A percentile compares a stretch with the other conserved stretches of the same genome.
These are phyloP conservation scores for Wickerhamomyces pijperi DNA, from an alignment of 805 yeast genomes.

Conservation along the genomic window DNA sequence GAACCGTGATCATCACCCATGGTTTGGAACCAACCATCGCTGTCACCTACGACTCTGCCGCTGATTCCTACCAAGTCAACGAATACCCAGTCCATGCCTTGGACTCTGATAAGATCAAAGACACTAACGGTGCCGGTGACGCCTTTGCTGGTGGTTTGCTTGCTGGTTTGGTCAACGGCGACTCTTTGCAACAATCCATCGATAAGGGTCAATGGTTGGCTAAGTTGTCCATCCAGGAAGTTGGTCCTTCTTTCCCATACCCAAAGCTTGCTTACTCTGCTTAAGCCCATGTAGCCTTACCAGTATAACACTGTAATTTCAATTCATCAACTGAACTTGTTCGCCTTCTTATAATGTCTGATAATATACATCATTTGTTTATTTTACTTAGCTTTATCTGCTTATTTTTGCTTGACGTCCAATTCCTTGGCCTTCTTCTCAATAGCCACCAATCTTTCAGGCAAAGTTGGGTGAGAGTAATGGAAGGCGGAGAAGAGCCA, in stretches of 20 bases:
- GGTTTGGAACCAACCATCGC: slow-evolving; percentile 86
- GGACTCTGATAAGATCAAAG: slow-evolving; percentile 57
- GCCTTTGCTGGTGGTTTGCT: slow-evolving; percentile 96
- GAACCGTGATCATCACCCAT: slow-evolving; percentile 91
- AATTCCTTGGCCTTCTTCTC: slow-evolving; percentile 21
- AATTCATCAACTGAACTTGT: background rate
- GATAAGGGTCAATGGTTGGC: slow-evolving; percentile 97
- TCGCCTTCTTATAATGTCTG: too few species aligned
- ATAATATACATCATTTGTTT: background rate
- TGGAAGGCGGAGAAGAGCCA: slow-evolving; percentile 82
- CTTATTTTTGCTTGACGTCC: slow-evolving; percentile 10
- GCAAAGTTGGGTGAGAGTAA: slow-evolving; percentile 83
- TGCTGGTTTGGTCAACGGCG: slow-evolving; percentile 75
- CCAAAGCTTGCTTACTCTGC: slow-evolving; percentile 15
- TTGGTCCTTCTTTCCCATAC: slow-evolving; percentile 87
- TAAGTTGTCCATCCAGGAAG: slow-evolving; percentile 77
- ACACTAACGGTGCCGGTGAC: slow-evolving; percentile 98
- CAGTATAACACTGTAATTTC: background rate
- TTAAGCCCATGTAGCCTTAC: too few species aligned
- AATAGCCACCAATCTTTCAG: slow-evolving; percentile 79
- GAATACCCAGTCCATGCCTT: slow-evolving; percentile 65
- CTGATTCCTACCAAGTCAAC: slow-evolving; percentile 35
- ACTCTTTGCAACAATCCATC: slow-evolving; percentile 47
- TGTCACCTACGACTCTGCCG: slow-evolving; percentile 42
- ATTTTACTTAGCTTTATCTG: too few species aligned